Evolutionary conservation across 2,329 filamentous ascomycete genomes (phyloP).

Genomic region (Talaromyces albobiverticillius): DNA sequence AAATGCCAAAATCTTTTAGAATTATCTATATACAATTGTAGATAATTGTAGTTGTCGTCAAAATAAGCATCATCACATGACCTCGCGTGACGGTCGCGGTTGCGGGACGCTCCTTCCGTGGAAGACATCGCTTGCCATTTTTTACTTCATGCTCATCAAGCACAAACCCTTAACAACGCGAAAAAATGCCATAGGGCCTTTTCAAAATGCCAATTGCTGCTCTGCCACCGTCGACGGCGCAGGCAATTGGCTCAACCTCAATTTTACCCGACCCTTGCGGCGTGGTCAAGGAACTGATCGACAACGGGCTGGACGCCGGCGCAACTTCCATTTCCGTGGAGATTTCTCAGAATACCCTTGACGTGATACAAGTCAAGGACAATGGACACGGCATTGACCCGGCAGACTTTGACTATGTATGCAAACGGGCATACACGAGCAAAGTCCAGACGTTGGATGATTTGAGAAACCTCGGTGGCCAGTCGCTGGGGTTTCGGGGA

Average conservation of each 20-base stretch:
- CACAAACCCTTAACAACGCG: neutral
- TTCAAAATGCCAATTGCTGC: slow-evolving; percentile 45
- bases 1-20: too few relatives aligned
- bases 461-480: slow-evolving; percentile 53
- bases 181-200: neutral
- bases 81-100: slow-evolving; percentile 5
- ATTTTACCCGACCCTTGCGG: slow-evolving; percentile 56
- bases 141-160: too few relatives aligned
- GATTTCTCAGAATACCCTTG: slow-evolving; percentile 57
- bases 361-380: slow-evolving; percentile 61
- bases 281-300: slow-evolving; percentile 63
- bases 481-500: slow-evolving; percentile 62
- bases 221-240: slow-evolving; percentile 42
- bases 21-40: too few relatives aligned
- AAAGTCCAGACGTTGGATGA: slow-evolving; percentile 61
- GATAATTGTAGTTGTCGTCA: too few relatives aligned
- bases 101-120: slow-evolving; percentile 10
- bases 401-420: slow-evolving; percentile 55
- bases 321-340: slow-evolving; percentile 59
- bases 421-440: slow-evolving; percentile 60
- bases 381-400: slow-evolving; percentile 62
- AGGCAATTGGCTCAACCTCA: slow-evolving; percentile 57
- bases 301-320: slow-evolving; percentile 64
- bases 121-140: too few relatives aligned
- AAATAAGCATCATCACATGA: slow-evolving; percentile 2